Base-by-base conservation (phyloP, 768 basidiomycete genomes). In the Favolaschia claudopus region DNA sequence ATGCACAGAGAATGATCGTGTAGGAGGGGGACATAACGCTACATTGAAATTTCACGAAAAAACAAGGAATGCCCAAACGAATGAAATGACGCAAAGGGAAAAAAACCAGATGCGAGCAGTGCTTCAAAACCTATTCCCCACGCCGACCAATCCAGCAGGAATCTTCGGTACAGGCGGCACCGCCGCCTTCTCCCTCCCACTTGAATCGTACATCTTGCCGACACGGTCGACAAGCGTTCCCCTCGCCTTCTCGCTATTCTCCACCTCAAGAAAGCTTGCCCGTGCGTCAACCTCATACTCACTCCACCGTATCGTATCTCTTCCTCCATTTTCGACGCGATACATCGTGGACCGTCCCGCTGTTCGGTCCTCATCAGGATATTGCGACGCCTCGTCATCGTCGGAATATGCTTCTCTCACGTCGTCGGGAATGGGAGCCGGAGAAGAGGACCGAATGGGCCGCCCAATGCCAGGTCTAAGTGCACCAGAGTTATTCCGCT, bases 221-320 rank as follows among this genome's bases (percentile, higher is more conserved):
- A 88, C 83, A 29, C 81, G 72, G 58, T 74, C 66, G 46, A 87
- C 74, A 60, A 88, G 82, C 64, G 80, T 68, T 32, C 79, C 78
- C 55, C 85, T 72, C 47, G 79, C 76, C 64, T 76, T 70, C 64
- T 77, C 79, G 62, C 85, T 87, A 71, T 79, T 78, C 29, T 83
- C 81, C 20, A 74, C 69, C 60, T 87, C 85, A 67, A 87, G 55
- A 50, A 88, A 74, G 60, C 84, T 86, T 43, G 72, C 70, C 7
- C 83, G 81, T 25, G 6, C 82, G 79, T 60, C 81, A n/a, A n/a
- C n/a, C n/a, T n/a, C 81, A 66, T 85, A 82, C 59, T 71, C 78
- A 48, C 79, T 82, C 73, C 78, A 82, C 46, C 79, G 76, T 56
- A 76, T 77, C 19, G 69, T 74, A 15, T 75, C 70, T 22, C 71